Evolutionary conservation across 2,329 filamentous ascomycete species (phyloP), one percentile per base, ranked within the genome.

Genomic region (Trichoderma sp.): DNA sequence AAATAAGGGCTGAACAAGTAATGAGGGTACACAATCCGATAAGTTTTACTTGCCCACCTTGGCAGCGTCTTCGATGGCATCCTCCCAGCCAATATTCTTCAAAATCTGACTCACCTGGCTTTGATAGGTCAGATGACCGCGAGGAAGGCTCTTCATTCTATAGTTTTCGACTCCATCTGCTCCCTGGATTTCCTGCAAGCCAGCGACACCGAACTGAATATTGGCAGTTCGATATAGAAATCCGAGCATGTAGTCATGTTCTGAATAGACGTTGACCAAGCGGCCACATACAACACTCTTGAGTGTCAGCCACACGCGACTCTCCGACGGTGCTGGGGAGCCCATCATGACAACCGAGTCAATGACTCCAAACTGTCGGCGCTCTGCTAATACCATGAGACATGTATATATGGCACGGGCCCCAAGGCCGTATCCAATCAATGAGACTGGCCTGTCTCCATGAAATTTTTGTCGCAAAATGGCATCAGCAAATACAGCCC

Each of bases 291-390:
- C 93, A 2, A 95, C 91, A 69, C 88, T 90, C 71, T 92, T 89
- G 76, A 97, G 86, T 6, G 88, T 85, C 32, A 91, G 84, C 94
- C 95, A 97, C 65, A 92, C 89, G 8, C 85, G 83, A 2, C 85
- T 85, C 26, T 91, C 86, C 1, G 91, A 89, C 0, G 94, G 93
- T 6, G 90, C 90, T 0, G 95, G 94, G 0, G 91, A 86, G 1
- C 95, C 95, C 77, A 97, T 93, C 65, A 98, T 77, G 30, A 97
- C 88, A 2, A 91, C 94, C 39, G 91, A 93, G 76, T 98, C 95
- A 14, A 99, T 83, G 3, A 97, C 78, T 0, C 95, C 95, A 76
- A 97, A 97, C 1, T 91, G 91, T 61, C 90, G 88, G 69, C 93
- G 86, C 76, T 95, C 91, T 0, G 93, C 93, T 55, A 98, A 84